These are phyloP conservation scores for Leccinum solheimii DNA, from an alignment of 1,284 basidiomycete genomes.

Conservation along the genomic window DNA sequence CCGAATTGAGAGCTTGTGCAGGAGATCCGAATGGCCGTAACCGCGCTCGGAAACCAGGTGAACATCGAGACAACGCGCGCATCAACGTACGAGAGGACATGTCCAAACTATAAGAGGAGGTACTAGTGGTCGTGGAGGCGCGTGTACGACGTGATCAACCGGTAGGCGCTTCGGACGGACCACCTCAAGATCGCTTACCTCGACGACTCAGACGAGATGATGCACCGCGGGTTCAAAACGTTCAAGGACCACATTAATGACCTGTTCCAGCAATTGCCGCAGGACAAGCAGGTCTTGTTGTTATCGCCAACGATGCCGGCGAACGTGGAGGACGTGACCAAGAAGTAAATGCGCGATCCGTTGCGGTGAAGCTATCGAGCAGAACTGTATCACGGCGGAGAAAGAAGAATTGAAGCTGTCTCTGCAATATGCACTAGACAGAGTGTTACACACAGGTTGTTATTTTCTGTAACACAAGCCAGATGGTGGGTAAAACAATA, in stretches of 20 bases:
- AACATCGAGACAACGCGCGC: background rate
- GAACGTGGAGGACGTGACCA: constrained; percentile 98
- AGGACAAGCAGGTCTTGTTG: constrained; percentile 96
- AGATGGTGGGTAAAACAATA: constrained; percentile 51
- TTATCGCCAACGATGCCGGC: constrained; percentile 94
- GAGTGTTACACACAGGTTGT: constrained; percentile 99
- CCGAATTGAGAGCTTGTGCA: background rate
- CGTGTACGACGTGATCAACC: constrained; percentile 97
- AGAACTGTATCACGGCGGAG: constrained; percentile 99
- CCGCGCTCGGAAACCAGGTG: background rate
- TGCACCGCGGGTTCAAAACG: constrained; percentile 99
- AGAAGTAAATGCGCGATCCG: constrained; percentile 99
- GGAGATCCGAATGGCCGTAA: background rate
- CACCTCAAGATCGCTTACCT: constrained; percentile 91
- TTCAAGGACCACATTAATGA: constrained; percentile 98
- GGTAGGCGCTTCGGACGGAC: constrained; percentile 84
- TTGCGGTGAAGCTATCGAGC: constrained; percentile 99
- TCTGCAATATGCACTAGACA: constrained; percentile 91
- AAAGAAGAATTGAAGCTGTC: constrained; percentile 98
- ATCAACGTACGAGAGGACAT: background rate
- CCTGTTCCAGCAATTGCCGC: constrained; percentile 97
- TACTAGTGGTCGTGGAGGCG: constrained; percentile 93
- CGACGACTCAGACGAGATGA: constrained; percentile 95
- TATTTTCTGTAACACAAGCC: constrained; percentile 98
- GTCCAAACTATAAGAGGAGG: background rate